Percentiles rank a stretch among this genome's conserved stretches.
Evolutionary conservation across 495 filamentous ascomycete species (phyloP).

Genomic region (Parathielavia appendiculata): DNA sequence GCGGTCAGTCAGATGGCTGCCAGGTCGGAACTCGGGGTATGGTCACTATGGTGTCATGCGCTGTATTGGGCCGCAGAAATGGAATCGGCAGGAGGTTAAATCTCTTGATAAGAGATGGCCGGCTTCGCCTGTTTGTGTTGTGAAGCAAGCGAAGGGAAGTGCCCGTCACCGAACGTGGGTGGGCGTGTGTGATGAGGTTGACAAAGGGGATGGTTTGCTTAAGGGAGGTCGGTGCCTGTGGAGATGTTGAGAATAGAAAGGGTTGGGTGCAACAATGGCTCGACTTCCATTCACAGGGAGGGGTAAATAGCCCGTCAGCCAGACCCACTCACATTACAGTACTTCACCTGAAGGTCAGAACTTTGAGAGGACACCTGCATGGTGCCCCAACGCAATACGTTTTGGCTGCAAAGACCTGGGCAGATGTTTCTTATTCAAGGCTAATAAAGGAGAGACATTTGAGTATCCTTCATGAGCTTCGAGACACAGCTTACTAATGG

Average conservation of each 20-base stretch:
- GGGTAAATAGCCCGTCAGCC: constrained; percentile 10
- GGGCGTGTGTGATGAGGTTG: background rate
- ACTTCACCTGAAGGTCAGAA: background rate
- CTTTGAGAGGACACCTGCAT: background rate
- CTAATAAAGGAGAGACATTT: too few species aligned
- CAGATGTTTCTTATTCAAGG: too few species aligned
- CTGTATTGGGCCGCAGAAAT: background rate
- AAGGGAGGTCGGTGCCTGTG: constrained; percentile 4
- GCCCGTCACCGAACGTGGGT: background rate
- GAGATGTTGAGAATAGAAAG: constrained; percentile 9
- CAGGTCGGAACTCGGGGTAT: constrained; percentile 3
- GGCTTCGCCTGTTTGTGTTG: background rate
- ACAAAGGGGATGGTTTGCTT: constrained; percentile 12
- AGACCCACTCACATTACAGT: constrained; percentile 7
- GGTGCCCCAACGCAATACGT: too few species aligned
- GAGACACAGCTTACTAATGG: too few species aligned
- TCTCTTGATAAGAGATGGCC: background rate
- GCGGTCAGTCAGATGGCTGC: constrained; percentile 10
- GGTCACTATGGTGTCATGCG: background rate
- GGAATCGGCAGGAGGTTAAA: background rate
- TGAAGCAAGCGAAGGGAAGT: background rate
- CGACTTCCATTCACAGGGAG: constrained; percentile 3
- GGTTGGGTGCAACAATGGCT: constrained; percentile 12
- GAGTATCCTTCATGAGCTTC: too few species aligned
- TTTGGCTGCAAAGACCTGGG: too few species aligned